Evolutionary conservation across 192 early-diverging fungal species (phyloP), one percentile per base, ranked within the genome.

Genomic region (Spinellus fusiger): DNA sequence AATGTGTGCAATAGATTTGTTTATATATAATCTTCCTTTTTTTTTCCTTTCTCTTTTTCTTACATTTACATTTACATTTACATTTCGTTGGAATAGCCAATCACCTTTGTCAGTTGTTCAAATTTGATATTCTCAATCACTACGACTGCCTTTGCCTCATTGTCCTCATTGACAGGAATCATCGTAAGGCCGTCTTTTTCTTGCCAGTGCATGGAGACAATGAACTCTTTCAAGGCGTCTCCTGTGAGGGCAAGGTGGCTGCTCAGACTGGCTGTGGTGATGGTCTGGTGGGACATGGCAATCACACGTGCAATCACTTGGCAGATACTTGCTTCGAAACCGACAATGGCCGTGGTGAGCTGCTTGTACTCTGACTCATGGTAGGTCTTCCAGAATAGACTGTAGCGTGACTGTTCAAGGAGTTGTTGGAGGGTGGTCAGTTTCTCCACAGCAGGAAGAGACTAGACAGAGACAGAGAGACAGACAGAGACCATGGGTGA

Each of bases 71-170:
- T 20, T 47, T 49, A 12, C 47, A 31, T 54, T 62, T 68, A 74
- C 63, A 74, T 64, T 38, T 74, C 72, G 49, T 74, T 74, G 0
- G 72, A 74, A 51, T 74, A 69, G 37, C 72, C 66, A 59, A 74
- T 74, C 8, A 74, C 72, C 58, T 74, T 74, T 48, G 72, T 74
- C 38, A 74, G 56, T 48, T 74, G 86, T 62, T 90, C 92, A 78
- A 95, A 95, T 68, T 86, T 87, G 70, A 97, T 86, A 68, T 79
- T 89, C 68, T 97, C 94, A 71, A 81, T 86, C 54, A 94, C 88
- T 27, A 95, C 86, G 5, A 83, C 84, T 9, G 88, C 83, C 82
- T 90, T 91, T 54, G 87, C 87, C 68, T 91, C 81, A 70, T 93
- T 96, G 69, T 90, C 88, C 65, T 80, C 82, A 71, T 88, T 89